A percentile compares a stretch with the other conserved stretches of the same genome.
These are phyloP conservation scores for Immersiella caudata DNA, from an alignment of 495 filamentous ascomycete genomes.

Conservation along the genomic window DNA sequence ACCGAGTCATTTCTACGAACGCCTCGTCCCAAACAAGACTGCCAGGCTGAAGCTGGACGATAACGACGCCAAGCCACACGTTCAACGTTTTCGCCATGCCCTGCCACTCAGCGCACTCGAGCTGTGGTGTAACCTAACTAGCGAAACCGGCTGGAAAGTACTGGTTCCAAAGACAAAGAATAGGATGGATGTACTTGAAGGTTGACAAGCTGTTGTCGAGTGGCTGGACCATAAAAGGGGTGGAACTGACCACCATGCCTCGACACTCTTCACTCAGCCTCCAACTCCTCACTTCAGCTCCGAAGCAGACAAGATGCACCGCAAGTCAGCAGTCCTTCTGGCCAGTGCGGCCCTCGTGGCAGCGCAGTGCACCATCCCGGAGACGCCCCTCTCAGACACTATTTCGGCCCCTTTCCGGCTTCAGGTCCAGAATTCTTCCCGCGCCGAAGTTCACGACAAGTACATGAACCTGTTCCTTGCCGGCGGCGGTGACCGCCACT, in stretches of 20 bases:
- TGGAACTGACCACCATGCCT: not conserved
- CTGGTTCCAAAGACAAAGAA: not conserved
- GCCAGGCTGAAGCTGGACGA: not conserved
- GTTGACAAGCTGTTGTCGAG: not conserved
- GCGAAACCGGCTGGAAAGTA: not conserved
- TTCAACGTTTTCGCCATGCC: not conserved
- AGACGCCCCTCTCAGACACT: conserved; percentile 39
- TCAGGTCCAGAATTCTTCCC: conserved; percentile 53
- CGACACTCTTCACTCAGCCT: not conserved
- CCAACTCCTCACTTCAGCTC: not conserved
- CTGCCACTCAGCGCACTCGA: not conserved
- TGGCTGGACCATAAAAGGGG: not conserved
- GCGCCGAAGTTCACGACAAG: conserved; percentile 51
- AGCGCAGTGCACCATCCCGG: conserved; percentile 47
- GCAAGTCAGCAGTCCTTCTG: conserved; percentile 33
- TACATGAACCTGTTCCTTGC: conserved; percentile 54
- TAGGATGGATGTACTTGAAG: not conserved
- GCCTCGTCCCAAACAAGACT: not conserved
- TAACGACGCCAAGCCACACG: not conserved
- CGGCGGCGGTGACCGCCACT: conserved; percentile 54
- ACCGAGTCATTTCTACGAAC: not conserved
- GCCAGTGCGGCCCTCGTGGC: conserved; percentile 30
- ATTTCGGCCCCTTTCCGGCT: conserved; percentile 49
- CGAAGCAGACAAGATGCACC: conserved; percentile 19
- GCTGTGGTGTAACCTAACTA: not conserved